Conservation (phyloP, 2,329 filamentous ascomycete species). For the Hymenoscyphus linearis region DNA sequence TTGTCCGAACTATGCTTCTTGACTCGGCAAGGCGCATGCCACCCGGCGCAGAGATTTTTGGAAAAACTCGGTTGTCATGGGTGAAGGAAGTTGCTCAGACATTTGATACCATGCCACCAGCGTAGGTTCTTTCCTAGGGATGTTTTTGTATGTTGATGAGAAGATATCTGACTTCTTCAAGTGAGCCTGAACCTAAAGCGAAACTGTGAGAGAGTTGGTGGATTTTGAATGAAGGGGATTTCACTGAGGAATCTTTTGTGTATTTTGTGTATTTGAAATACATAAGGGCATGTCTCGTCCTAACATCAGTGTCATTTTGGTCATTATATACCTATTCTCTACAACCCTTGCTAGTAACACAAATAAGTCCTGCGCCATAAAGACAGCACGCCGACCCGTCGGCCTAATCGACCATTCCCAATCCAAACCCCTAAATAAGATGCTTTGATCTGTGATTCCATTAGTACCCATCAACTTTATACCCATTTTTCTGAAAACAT, state of each 20-base stretch:
- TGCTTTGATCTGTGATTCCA: conserved; percentile 54
- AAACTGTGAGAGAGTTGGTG: neutral
- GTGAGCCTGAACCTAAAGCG: neutral
- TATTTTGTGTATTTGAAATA: neutral
- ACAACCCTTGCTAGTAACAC: conserved; percentile 28
- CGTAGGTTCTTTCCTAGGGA: conserved; percentile 5
- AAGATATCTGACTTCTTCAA: conserved; percentile 1
- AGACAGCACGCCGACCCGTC: conserved; percentile 7
- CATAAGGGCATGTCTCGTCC: conserved; percentile 9
- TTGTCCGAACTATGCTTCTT: conserved; percentile 46
- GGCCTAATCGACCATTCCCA: conserved; percentile 5
- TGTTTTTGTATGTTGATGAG: neutral
- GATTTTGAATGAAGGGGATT: neutral
- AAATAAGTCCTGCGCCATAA: conserved; percentile 17
- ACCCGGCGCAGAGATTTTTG: conserved; percentile 49
- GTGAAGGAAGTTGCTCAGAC: conserved; percentile 46
- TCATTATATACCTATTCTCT: conserved; percentile 26
- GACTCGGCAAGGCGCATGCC: conserved; percentile 42
- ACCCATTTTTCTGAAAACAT: conserved; percentile 25
- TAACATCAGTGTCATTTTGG: conserved; percentile 8
- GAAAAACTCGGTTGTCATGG: conserved; percentile 46
- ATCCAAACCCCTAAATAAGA: conserved; percentile 47
- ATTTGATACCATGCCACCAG: conserved; percentile 40
- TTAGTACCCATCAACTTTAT: conserved; percentile 15
- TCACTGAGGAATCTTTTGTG: neutral